Base-by-base conservation (phyloP, 2,329 filamentous ascomycete genomes). In the Alternaria hordeiaustralica region DNA sequence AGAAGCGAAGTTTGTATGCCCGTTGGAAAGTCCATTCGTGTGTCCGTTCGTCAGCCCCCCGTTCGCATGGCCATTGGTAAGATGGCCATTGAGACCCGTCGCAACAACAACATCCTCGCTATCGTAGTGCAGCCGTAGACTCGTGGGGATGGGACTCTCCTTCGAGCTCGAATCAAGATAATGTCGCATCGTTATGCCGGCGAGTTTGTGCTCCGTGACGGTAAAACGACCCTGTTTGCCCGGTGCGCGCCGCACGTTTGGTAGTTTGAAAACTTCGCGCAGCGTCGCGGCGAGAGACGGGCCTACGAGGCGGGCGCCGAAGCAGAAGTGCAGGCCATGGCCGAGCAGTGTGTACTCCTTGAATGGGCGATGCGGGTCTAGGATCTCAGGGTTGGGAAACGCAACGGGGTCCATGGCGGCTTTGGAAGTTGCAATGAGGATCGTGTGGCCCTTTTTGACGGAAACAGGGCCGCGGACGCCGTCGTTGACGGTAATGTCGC, bases 81-180 rank as follows among this genome's bases (percentile, higher is more conserved):
- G 28, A 43, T 55, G 51, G 10, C 44, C 55, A 58, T 28, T 30
- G 10, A 49, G 9, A 20, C 26, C 43, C n/a, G 23, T 33, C 11
- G 50, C 43, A 12, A 21, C 36, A 10, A 65, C 57, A 46, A 68
- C 70, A 53, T 74, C 69, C 55, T 72, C 65, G 8, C 49, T 28
- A 12, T 67, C 73, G 53, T 73, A 78, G 25, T 73, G 71, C 28
- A 75, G 54, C 3, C 66, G 70, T 49, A 78, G 54, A 28, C 68
- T 71, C 10, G 70, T 76, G 6, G 74, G 70, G 25, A 77, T 82
- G 0, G 83, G 82, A 13, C 75, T 80, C 72, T 86, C 84, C 61
- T 78, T 82, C 10, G 84, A 77, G 68, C 80, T 84, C 8, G 76
- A 77, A 77, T 86, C 84, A 46, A 87, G 72, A 66, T 86, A 87